A percentile compares a stretch with the other conserved stretches of the same genome.
Evolutionary conservation across 129 eudicot species (phyloP).

Genomic region (sunflower (Helianthus annuus)): HanXRQr2.0-SUNRISE NC_035442.2:145138673-145139172

Average conservation of each 20-base stretch:
- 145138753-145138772: no score
- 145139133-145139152: constrained; percentile 75
- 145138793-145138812: not conserved
- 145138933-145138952: constrained; percentile 32
- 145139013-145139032: constrained; percentile 89
- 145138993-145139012: constrained; percentile 91
- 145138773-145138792: not conserved
- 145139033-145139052: constrained; percentile 47
- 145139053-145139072: not conserved
- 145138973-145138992: constrained; percentile 95
- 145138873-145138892: constrained; percentile 25
- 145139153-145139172: constrained; percentile 1
- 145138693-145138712: no score
- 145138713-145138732: no score
- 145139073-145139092: not conserved
- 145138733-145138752: no score
- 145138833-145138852: constrained; percentile 17
- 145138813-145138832: constrained; percentile 1
- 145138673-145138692: not conserved
- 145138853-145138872: constrained; percentile 8
- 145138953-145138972: constrained; percentile 72
- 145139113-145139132: constrained; percentile 89
- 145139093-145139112: constrained; percentile 28
- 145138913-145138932: constrained; percentile 21
- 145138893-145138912: not conserved